Evolutionary conservation across 108 stramenopile genomes (phyloP).

Genomic region (Mayamaea pseudoterrestris): DNA sequence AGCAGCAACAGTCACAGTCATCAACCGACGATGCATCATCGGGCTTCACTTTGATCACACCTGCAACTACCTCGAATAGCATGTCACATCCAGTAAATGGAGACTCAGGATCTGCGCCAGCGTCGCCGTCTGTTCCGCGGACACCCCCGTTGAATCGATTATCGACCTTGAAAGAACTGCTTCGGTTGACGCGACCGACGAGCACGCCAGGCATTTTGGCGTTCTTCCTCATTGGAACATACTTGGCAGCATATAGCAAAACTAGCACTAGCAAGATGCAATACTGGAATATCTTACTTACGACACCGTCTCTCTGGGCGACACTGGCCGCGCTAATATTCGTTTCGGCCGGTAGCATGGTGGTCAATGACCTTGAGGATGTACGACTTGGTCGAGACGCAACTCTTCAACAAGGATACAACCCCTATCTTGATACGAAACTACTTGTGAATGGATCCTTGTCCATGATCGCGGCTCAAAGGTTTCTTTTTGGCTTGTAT

Average conservation of each 20-base stretch:
- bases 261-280: neutral
- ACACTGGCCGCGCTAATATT: conserved; percentile 36
- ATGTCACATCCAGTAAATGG: no score
- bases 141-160: no score
- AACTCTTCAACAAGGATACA: no score
- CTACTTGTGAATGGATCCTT: conserved; percentile 15
- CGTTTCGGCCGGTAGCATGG: conserved; percentile 52
- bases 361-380: conserved; percentile 80
- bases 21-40: no score
- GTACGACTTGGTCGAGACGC: conserved; percentile 37
- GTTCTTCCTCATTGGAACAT: conserved; percentile 44
- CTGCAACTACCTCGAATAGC: no score
- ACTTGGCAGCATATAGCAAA: conserved; percentile 23
- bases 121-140: no score
- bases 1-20: no score
- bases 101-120: no score
- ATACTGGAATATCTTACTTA: conserved; percentile 11
- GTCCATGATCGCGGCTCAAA: conserved; percentile 27
- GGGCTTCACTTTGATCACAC: no score
- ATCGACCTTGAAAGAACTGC: no score
- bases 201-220: conserved; percentile 50
- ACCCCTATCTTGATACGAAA: no score
- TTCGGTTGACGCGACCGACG: conserved; percentile 24
- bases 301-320: conserved; percentile 29
- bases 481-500: conserved; percentile 28